Evolutionary conservation across 1,284 basidiomycete species (phyloP), one percentile per base, ranked within the genome.

Genomic region (Cerioporus squamosus): DNA sequence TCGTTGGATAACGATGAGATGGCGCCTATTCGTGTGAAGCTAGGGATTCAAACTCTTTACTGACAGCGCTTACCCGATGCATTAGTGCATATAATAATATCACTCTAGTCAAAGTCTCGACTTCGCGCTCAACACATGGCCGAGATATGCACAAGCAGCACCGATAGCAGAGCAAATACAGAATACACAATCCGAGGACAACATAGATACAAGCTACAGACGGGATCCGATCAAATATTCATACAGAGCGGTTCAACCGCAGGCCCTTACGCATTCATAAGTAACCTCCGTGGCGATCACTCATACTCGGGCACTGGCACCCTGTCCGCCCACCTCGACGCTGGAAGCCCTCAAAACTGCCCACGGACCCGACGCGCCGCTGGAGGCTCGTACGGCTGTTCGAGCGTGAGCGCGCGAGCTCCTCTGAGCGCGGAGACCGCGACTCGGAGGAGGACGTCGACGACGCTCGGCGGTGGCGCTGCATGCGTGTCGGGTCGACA

Each of bases 401-500:
- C 8, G 86, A 87, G 53, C 83, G 69, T 12, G 82, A 81, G 57
- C 63, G 72, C 59, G 66, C 63, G 33, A 72, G 47, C 45, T 66
- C 67, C 53, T 58, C 66, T 31, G 64, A 63, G 14, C 53, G 55
- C 26, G 24, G 26, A 22, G 45, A 43, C 14, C 33, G 33, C 18
- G 64, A 61, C 17, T 76, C 78, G 14, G 72, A 72, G 0, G 85
- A 85, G 15, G 86, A 88, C 2, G 84, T 74, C 1, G 89, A 90
- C 0, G 89, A 91, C 10, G 87, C 86, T 23, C 88, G 81, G 1
- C 90, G 84, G 67, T 88, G 88, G 40, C 87, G 85, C 69, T 87
- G 85, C 79, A 89, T 90, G 49, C 80, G 81, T 4, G 82, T 83
- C 14, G 90, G 90, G 66, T 92, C 90, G 26, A 92, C 80, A 62